Evolutionary conservation across 345 rosid genomes (phyloP), one percentile per base, ranked within the genome.

Genomic region (Eucalyptus rudis): DNA sequence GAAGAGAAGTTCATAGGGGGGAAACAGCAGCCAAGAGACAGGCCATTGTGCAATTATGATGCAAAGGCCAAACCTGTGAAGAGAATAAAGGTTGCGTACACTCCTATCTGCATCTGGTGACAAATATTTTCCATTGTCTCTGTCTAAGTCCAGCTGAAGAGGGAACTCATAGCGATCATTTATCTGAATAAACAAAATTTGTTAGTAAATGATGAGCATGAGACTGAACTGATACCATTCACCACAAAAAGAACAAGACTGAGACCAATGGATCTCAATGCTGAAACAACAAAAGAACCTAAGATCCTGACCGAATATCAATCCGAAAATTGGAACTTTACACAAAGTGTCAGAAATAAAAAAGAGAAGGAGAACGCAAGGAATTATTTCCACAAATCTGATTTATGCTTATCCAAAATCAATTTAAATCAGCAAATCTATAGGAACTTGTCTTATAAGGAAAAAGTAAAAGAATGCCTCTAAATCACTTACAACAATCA

Each of bases 121-220:
- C 87, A 97, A 90, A 92, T 97, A 97, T 90, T 93, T 96, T 49
- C 98, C 96, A 89, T 95, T 87, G 52, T 95, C 99, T 93, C 97
- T 95, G 90, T 97, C 99, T 66, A 97, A 96, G 91, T 97, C 99
- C 92, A 97, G 97, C 94, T 96, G 94, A 89, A 96, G 96, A 91
- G 99, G 99, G 91, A 97, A 97, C 89, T 97, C 99, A 90, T 97
- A 97, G 76, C 99, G 97, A 90, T 97, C 99, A 93, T 97, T 97
- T 89, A 97, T 96, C 99, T 97, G 90, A 54, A 44, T n/a, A 86
- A 51, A 40, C 19, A 16, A 87, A 62, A 88, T 45, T 83, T 79
- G 50, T 81, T 54, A 88, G 44, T 45, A 86, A 86, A 62, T 86
- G 81, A 27, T 33, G 27, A 76, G 83, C 47, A 76, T 76, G 83